Conservation (phyloP, 1,139 yeast species). For the Trichomonascaceae sp. region DNA sequence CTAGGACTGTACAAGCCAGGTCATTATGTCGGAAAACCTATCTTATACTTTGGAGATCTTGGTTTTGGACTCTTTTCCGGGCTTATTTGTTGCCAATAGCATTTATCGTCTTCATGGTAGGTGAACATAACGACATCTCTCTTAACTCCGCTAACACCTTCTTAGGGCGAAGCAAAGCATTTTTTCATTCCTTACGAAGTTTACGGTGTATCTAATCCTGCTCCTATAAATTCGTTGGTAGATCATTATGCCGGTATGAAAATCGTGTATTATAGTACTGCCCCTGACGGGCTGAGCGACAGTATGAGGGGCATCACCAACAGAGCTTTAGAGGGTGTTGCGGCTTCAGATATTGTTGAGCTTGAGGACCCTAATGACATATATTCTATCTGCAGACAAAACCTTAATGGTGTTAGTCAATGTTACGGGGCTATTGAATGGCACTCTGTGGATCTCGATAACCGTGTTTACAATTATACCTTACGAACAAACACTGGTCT, state of each 20-base stretch:
- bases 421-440: slow-evolving; percentile 35
- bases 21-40: slow-evolving; percentile 25
- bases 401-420: slow-evolving; percentile 29
- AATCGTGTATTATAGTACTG: slow-evolving; percentile 28
- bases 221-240: slow-evolving; percentile 20
- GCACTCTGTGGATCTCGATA: slow-evolving; percentile 25
- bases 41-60: slow-evolving; percentile 25
- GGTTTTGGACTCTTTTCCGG: slow-evolving; percentile 30
- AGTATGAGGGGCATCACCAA: slow-evolving; percentile 27
- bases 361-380: slow-evolving; percentile 25
- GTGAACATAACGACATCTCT: slow-evolving; percentile 11
- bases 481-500: slow-evolving; percentile 33
- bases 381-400: slow-evolving; percentile 28
- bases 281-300: slow-evolving; percentile 20
- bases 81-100: slow-evolving; percentile 30
- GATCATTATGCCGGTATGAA: slow-evolving; percentile 23
- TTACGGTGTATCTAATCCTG: slow-evolving; percentile 31
- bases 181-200: slow-evolving; percentile 29
- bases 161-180: slow-evolving; percentile 28
- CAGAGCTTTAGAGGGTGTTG: slow-evolving; percentile 28
- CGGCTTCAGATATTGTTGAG: slow-evolving; percentile 23
- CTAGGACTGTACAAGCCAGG: slow-evolving; percentile 11
- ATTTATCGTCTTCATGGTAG: slow-evolving; percentile 29
- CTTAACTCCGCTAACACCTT: not conserved
- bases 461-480: slow-evolving; percentile 31